phyloP scores from a whole-genome alignment of 2,329 filamentous ascomycete genomes.

The Calonectria honghensis region DNA sequence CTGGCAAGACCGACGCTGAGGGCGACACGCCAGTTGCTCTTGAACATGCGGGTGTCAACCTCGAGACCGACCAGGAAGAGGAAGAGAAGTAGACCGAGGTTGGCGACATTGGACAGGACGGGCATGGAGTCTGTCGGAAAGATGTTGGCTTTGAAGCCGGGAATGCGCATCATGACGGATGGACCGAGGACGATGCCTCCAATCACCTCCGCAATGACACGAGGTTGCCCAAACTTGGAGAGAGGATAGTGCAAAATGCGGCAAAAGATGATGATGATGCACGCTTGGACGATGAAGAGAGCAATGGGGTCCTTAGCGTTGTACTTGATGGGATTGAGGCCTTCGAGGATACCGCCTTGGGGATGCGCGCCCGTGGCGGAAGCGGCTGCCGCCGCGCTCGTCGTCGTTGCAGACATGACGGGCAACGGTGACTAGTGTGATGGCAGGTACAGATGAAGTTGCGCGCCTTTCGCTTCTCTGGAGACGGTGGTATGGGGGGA shows the following conservation, averaged over 20 bases:
- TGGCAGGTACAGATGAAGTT: not conserved
- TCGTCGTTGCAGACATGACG: slow-evolving; percentile 49
- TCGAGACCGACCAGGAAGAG: slow-evolving; percentile 92
- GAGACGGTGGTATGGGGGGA: not conserved
- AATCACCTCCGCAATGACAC: slow-evolving; percentile 89
- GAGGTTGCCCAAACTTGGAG: slow-evolving; percentile 84
- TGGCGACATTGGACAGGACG: slow-evolving; percentile 85
- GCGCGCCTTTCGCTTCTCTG: not conserved
- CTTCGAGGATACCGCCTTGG: slow-evolving; percentile 81
- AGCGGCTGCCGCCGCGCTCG: slow-evolving; percentile 53
- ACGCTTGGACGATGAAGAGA: slow-evolving; percentile 56
- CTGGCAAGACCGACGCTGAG: slow-evolving; percentile 85
- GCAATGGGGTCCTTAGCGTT: slow-evolving; percentile 83
- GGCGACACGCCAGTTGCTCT: slow-evolving; percentile 87
- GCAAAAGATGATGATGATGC: slow-evolving; percentile 70
- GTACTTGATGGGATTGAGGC: slow-evolving; percentile 80
- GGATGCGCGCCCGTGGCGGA: slow-evolving; percentile 60
- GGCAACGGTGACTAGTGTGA: slow-evolving; percentile 2
- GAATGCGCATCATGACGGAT: slow-evolving; percentile 90
- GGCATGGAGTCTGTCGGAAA: slow-evolving; percentile 86
- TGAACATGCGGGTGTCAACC: slow-evolving; percentile 86
- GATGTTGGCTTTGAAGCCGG: slow-evolving; percentile 84
- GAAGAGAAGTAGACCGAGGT: slow-evolving; percentile 88
- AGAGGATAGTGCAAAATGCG: slow-evolving; percentile 82
- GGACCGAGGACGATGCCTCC: slow-evolving; percentile 91